Evolutionary conservation across 805 yeast genomes (phyloP).

Genomic region (Hanseniaspora mollemarum): DNA sequence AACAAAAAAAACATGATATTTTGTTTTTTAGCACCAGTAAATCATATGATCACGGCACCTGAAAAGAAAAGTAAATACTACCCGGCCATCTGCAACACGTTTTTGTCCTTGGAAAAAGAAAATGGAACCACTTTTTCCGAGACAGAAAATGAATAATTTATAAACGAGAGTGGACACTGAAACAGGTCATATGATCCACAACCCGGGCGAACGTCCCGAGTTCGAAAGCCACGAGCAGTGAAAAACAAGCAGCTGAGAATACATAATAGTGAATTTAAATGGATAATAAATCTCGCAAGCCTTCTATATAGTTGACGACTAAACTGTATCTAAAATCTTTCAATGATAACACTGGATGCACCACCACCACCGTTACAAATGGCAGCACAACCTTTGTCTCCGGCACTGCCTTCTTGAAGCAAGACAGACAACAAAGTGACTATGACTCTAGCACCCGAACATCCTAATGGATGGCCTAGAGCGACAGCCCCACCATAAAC

Average conservation of each 20-base stretch:
- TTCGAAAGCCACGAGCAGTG: no score
- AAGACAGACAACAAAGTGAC: slow-evolving; percentile 76
- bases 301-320: not conserved
- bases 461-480: slow-evolving; percentile 87
- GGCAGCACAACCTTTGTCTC: slow-evolving; percentile 86
- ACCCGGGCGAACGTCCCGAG: not conserved
- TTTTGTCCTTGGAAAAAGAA: not conserved
- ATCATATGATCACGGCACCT: no score
- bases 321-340: slow-evolving; percentile 37
- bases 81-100: no score
- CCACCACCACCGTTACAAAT: slow-evolving; percentile 99
- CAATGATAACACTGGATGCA: slow-evolving; percentile 84
- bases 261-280: no score
- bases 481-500: slow-evolving; percentile 96
- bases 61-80: no score
- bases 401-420: slow-evolving; percentile 53
- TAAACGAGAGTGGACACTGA: no score
- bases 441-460: slow-evolving; percentile 90
- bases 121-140: not conserved
- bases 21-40: no score
- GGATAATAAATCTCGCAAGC: not conserved
- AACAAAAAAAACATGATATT: no score
- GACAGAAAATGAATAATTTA: no score
- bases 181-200: not conserved
- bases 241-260: no score